phyloP scores from a whole-genome alignment of 2,329 filamentous ascomycete species.

The Nannizziopsis arthrosporioides region DNA sequence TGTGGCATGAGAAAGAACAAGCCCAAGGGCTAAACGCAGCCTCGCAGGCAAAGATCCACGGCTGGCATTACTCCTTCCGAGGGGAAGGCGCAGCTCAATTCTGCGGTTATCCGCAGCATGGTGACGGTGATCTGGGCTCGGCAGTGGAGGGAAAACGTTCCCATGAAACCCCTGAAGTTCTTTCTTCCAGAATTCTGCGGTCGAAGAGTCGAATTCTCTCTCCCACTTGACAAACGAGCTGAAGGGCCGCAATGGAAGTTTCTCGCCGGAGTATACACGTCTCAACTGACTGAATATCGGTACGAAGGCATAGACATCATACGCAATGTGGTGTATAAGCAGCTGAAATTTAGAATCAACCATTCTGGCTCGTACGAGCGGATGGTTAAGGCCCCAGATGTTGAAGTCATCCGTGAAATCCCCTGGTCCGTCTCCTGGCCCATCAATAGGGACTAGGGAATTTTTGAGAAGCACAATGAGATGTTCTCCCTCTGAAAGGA shows the following conservation, averaged over 20 bases:
- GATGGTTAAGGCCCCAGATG: neutral
- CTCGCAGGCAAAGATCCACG: neutral
- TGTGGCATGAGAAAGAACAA: slow-evolving; percentile 26
- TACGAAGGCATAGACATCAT: neutral
- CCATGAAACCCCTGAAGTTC: neutral
- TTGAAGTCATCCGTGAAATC: neutral
- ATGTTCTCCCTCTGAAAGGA: slow-evolving; percentile 16
- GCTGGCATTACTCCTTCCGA: neutral
- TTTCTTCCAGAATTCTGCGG: slow-evolving; percentile 2
- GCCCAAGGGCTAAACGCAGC: slow-evolving; percentile 23
- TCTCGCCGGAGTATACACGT: neutral
- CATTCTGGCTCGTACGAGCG: neutral
- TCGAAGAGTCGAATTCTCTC: neutral
- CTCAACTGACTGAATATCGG: neutral
- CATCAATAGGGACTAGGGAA: neutral
- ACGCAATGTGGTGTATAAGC: neutral
- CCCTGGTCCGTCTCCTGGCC: slow-evolving; percentile 13
- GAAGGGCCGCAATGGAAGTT: neutral
- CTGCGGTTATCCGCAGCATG: too few species aligned
- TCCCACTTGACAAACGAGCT: neutral
- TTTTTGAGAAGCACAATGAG: slow-evolving; percentile 16
- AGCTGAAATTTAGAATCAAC: neutral
- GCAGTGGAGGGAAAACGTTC: neutral
- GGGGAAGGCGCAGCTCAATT: too few species aligned
- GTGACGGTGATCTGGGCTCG: neutral